phyloP scores from a whole-genome alignment of 768 basidiomycete species.

The Grammothele lineata region DNA sequence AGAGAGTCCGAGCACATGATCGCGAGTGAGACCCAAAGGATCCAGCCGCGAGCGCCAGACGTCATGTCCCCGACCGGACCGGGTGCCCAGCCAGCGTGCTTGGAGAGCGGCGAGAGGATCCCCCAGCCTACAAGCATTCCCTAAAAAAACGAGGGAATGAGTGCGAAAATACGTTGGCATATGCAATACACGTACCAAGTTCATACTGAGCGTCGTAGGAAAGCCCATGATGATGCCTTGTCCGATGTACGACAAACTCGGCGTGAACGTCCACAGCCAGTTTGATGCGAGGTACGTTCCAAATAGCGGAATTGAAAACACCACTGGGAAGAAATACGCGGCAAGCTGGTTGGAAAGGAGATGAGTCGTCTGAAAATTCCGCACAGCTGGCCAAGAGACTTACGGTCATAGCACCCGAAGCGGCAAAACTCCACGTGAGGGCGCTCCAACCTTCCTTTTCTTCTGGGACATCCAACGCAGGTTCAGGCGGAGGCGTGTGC shows the following conservation, averaged over 20 bases:
- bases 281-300: constrained; percentile 76
- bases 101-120: constrained; percentile 84
- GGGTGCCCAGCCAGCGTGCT: constrained; percentile 85
- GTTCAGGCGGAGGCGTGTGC: too few relatives aligned
- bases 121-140: constrained; percentile 99
- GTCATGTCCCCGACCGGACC: constrained; percentile 87
- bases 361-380: too few relatives aligned
- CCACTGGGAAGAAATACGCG: constrained; percentile 85
- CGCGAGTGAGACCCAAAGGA: constrained; percentile 93
- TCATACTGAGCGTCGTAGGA: constrained; percentile 92
- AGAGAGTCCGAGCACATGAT: constrained; percentile 94
- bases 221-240: constrained; percentile 99
- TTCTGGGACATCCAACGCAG: too few relatives aligned
- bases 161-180: too few relatives aligned
- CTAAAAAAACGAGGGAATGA: constrained; percentile 30
- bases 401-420: constrained; percentile 75
- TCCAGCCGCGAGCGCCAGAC: constrained; percentile 90
- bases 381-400: too few relatives aligned
- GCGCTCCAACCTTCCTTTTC: constrained; percentile 70
- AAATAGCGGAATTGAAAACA: constrained; percentile 85
- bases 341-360: constrained; percentile 53
- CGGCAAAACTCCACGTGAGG: constrained; percentile 73
- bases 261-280: constrained; percentile 94
- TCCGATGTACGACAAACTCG: constrained; percentile 87
- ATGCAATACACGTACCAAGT: constrained; percentile 46